A percentile compares a stretch with the other conserved stretches of the same genome.
phyloP scores from a whole-genome alignment of 2,329 filamentous ascomycete genomes.

The Pyrenophora graminea region DNA sequence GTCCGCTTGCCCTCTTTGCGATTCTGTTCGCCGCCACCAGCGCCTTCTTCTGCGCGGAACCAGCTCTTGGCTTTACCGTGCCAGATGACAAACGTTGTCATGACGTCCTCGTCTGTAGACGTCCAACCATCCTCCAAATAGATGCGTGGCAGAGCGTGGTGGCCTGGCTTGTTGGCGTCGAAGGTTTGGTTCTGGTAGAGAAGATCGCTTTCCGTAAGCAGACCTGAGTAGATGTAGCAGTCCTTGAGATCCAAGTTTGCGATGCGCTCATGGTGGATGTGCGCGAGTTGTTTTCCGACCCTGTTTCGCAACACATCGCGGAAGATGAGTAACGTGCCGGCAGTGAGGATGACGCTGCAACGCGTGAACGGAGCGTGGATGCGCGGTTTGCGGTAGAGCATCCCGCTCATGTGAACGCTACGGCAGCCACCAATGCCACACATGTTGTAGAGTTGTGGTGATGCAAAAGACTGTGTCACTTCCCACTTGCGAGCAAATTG shows the following conservation, averaged over 20 bases:
- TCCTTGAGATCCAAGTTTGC: slow-evolving; percentile 63
- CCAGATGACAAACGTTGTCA: slow-evolving; percentile 71
- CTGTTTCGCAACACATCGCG: slow-evolving; percentile 60
- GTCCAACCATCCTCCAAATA: slow-evolving; percentile 66
- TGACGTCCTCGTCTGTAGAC: slow-evolving; percentile 66
- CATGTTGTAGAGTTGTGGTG: slow-evolving; percentile 68
- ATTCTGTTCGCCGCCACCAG: slow-evolving; percentile 33
- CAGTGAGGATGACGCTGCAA: slow-evolving; percentile 63
- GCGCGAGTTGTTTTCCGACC: slow-evolving; percentile 60
- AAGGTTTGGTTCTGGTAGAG: slow-evolving; percentile 68
- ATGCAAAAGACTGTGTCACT: slow-evolving; percentile 66
- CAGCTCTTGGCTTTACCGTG: slow-evolving; percentile 61
- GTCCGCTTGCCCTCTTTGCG: slow-evolving; percentile 50
- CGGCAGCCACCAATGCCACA: slow-evolving; percentile 68
- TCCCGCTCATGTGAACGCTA: slow-evolving; percentile 63
- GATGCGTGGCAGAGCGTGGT: slow-evolving; percentile 62
- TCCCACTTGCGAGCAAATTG: slow-evolving; percentile 72
- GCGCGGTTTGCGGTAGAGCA: slow-evolving; percentile 66
- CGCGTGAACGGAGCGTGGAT: slow-evolving; percentile 65
- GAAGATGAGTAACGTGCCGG: slow-evolving; percentile 66
- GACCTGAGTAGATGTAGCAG: slow-evolving; percentile 68
- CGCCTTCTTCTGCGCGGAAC: slow-evolving; percentile 52
- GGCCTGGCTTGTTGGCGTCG: slow-evolving; percentile 64
- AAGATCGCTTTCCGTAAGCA: slow-evolving; percentile 65
- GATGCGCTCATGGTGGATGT: slow-evolving; percentile 67